Evolutionary conservation across 768 basidiomycete species (phyloP).

Genomic region (Pulveroboletus sp.): DNA sequence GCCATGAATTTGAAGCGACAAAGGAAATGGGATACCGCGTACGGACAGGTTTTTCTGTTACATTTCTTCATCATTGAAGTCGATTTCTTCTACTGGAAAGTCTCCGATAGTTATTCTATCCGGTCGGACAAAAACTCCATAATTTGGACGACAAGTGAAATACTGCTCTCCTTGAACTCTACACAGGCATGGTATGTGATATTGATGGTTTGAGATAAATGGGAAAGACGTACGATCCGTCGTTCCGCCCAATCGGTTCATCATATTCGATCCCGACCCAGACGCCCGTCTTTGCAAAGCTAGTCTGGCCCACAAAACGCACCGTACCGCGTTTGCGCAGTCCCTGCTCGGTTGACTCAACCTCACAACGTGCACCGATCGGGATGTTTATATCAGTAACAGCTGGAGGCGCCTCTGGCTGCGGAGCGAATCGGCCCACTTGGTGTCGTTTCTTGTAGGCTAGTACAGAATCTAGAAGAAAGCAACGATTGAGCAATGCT

Average conservation of each 20-base stretch:
- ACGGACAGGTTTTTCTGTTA: constrained; percentile 29
- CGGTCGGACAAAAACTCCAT: constrained; percentile 84
- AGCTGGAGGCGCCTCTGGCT: constrained; percentile 34
- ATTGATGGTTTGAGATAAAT: neutral
- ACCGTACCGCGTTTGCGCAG: constrained; percentile 81
- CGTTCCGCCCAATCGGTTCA: constrained; percentile 93
- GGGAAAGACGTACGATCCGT: constrained; percentile 74
- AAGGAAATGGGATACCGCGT: no score
- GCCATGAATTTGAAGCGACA: neutral
- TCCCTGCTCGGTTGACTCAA: constrained; percentile 67
- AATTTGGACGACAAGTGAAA: constrained; percentile 73
- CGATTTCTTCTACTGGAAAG: constrained; percentile 80
- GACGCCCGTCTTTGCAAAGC: constrained; percentile 61
- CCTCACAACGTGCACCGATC: constrained; percentile 78
- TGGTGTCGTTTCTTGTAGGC: constrained; percentile 85
- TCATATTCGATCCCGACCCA: constrained; percentile 97
- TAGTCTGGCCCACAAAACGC: constrained; percentile 78
- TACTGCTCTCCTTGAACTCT: constrained; percentile 87
- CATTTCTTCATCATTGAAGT: constrained; percentile 78
- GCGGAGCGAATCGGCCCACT: constrained; percentile 83
- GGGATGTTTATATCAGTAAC: constrained; percentile 45
- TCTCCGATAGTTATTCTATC: constrained; percentile 83
- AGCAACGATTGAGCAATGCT: constrained; percentile 1
- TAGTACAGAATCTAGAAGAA: constrained; percentile 72
- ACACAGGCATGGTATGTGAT: neutral